Evolutionary conservation across 176 grass and related monocot genomes (phyloP).

Genomic region (Metroxylon sagu): DNA sequence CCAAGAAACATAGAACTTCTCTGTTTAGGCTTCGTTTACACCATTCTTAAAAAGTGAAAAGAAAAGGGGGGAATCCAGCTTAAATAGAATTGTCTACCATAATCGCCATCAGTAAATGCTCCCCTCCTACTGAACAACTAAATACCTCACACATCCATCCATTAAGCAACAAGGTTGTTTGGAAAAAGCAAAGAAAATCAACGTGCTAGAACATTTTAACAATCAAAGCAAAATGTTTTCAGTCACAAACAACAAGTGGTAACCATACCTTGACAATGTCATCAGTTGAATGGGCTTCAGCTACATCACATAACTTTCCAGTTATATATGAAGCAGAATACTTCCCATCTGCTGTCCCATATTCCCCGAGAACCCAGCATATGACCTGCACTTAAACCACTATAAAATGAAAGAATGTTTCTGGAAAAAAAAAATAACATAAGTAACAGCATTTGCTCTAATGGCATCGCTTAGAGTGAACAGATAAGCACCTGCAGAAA

Average conservation of each 20-base stretch:
- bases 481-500: slow-evolving; percentile 73
- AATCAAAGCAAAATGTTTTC: neutral
- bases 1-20: no score
- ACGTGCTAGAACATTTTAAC: slow-evolving; percentile 1
- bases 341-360: slow-evolving; percentile 83
- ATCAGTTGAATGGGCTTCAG: slow-evolving; percentile 88
- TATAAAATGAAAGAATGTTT: neutral
- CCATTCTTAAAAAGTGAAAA: no score
- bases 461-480: neutral
- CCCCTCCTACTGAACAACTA: no score
- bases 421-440: neutral
- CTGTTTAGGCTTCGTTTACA: no score
- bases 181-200: neutral
- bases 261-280: slow-evolving; percentile 80
- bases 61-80: no score
- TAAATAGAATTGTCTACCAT: no score
- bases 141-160: no score
- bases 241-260: neutral
- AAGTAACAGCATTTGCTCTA: neutral
- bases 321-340: slow-evolving; percentile 88
- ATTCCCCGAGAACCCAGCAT: slow-evolving; percentile 99
- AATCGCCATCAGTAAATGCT: no score
- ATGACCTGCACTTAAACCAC: slow-evolving; percentile 54
- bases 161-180: no score
- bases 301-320: slow-evolving; percentile 90